Percentiles rank a stretch among this genome's conserved stretches.
Evolutionary conservation across 2,329 filamentous ascomycete species (phyloP).

Genomic region (Arthroderma sp.): DNA sequence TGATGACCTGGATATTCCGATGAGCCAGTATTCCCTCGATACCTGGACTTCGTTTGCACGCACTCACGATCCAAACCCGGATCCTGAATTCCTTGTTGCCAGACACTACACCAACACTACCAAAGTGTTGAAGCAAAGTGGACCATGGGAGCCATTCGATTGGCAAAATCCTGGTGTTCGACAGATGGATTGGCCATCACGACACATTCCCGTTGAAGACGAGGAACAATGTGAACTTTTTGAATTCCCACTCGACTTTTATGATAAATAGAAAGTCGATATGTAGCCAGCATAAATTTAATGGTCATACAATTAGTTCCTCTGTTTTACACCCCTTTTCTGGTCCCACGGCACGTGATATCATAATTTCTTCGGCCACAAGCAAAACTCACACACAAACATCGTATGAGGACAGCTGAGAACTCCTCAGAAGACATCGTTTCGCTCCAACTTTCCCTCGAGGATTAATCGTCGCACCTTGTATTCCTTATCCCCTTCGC

Average conservation of each 20-base stretch:
- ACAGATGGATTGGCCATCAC: neutral
- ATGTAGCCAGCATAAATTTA: neutral
- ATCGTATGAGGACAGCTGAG: too few relatives aligned
- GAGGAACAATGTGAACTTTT: neutral
- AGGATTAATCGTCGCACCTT: too few relatives aligned
- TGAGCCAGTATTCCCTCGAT: neutral
- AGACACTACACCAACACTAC: neutral
- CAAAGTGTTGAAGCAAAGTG: neutral
- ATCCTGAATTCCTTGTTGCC: neutral
- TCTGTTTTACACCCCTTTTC: too few relatives aligned
- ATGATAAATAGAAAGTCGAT: neutral
- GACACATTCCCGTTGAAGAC: neutral
- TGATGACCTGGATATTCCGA: neutral
- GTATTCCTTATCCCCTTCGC: constrained; percentile 2
- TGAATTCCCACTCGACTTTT: neutral
- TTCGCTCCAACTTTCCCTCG: too few relatives aligned
- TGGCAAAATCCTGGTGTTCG: neutral
- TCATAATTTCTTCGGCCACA: too few relatives aligned
- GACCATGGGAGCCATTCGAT: neutral
- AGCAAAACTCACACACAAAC: too few relatives aligned
- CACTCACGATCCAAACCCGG: neutral
- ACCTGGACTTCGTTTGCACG: neutral
- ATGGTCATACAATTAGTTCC: too few relatives aligned
- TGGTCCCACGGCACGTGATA: too few relatives aligned
- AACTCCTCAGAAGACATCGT: too few relatives aligned